These are phyloP conservation scores for Lactarius indigo DNA, from an alignment of 768 basidiomycete species.

Conservation along the genomic window DNA sequence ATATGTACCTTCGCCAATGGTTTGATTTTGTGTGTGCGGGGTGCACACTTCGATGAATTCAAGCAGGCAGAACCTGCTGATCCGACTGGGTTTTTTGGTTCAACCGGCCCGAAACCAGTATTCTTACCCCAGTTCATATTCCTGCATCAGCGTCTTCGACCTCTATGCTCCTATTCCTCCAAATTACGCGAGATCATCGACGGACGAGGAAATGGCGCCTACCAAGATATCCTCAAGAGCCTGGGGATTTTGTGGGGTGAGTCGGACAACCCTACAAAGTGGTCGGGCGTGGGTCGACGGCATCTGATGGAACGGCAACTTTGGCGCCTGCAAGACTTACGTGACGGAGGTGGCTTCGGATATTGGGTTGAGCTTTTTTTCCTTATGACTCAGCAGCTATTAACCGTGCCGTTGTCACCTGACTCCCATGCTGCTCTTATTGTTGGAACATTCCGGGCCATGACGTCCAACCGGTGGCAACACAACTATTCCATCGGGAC, in stretches of 20 bases:
- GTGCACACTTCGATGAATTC: not conserved
- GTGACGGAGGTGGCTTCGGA: not conserved
- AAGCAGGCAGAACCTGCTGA: too few species aligned
- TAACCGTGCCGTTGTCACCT: not conserved
- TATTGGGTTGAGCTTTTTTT: not conserved
- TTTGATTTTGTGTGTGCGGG: not conserved
- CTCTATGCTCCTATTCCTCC: not conserved
- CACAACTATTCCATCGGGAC: slow-evolving; percentile 5
- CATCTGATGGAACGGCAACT: not conserved
- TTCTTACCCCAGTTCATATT: not conserved
- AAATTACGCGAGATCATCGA: not conserved
- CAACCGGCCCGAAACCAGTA: too few species aligned
- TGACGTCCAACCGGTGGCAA: not conserved
- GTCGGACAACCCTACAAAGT: not conserved
- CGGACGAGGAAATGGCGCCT: not conserved
- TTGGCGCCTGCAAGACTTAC: not conserved
- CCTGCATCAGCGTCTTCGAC: not conserved
- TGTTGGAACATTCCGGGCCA: not conserved
- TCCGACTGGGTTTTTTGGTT: not conserved
- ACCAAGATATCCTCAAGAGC: not conserved
- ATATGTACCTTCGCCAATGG: not conserved
- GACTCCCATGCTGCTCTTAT: not conserved
- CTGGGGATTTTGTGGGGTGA: not conserved
- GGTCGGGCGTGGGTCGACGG: not conserved
- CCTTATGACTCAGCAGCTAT: rapidly evolving